Conservation (phyloP, 345 rosid species). For the Barbarea vulgaris region DNA sequence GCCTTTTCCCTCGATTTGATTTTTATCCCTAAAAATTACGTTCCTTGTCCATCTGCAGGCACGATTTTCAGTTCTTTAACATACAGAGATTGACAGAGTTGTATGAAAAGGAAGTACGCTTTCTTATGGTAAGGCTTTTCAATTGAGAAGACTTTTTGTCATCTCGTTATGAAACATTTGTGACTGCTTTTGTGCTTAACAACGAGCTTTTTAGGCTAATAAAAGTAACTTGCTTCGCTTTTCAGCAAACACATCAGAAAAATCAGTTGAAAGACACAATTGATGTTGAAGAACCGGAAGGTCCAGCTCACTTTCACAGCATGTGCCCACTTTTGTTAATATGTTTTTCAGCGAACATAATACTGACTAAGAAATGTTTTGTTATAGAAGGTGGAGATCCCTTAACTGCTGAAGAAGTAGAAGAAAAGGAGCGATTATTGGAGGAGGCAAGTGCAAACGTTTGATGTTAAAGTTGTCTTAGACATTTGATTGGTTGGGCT, state of each 20-base stretch:
- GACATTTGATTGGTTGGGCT: slow-evolving; percentile 13
- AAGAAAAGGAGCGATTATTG: slow-evolving; percentile 84
- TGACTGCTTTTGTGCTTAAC: slow-evolving; percentile 6
- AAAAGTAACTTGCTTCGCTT: slow-evolving; percentile 5
- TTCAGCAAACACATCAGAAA: slow-evolving; percentile 98
- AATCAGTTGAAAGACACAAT: slow-evolving; percentile 91
- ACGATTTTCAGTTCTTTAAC: slow-evolving; percentile 97
- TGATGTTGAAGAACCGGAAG: slow-evolving; percentile 98
- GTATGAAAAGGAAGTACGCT: slow-evolving; percentile 99
- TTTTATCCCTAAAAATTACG: neutral
- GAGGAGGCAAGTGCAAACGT: slow-evolving; percentile 67
- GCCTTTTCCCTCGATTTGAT: neutral
- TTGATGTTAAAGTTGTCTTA: slow-evolving; percentile 6
- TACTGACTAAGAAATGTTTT: slow-evolving; percentile 34
- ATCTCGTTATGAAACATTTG: slow-evolving; percentile 3
- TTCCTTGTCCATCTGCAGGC: slow-evolving; percentile 53
- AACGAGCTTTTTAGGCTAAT: neutral
- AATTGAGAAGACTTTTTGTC: neutral
- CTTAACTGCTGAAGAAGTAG: slow-evolving; percentile 93
- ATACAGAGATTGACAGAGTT: slow-evolving; percentile 90
- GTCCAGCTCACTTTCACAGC: slow-evolving; percentile 44
- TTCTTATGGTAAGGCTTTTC: slow-evolving; percentile 75
- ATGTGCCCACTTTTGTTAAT: slow-evolving; percentile 1
- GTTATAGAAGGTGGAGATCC: slow-evolving; percentile 85
- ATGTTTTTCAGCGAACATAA: neutral